phyloP scores from a whole-genome alignment of 768 basidiomycete genomes.

The Ramaria sp. region DNA sequence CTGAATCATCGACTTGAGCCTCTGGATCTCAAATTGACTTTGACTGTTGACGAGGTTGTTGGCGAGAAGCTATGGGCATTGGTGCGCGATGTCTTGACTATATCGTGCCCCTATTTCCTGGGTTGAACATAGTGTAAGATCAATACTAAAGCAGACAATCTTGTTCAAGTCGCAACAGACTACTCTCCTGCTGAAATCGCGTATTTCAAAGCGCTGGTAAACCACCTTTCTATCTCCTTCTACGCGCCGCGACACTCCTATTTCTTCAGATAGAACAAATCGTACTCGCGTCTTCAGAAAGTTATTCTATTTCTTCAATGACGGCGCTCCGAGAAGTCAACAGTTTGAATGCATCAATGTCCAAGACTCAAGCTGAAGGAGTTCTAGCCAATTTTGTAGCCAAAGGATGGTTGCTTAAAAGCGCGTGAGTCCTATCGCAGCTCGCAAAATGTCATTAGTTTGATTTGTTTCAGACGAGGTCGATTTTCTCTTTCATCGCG shows the following conservation, averaged over 20 bases:
- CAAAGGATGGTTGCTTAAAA: slow-evolving; percentile 68
- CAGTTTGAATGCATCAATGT: slow-evolving; percentile 45
- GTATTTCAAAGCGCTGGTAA: slow-evolving; percentile 75
- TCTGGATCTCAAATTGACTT: slow-evolving; percentile 64
- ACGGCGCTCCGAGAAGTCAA: slow-evolving; percentile 65
- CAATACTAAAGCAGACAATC: slow-evolving; percentile 68
- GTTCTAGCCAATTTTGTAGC: slow-evolving; percentile 73
- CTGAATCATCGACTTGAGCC: slow-evolving; percentile 56
- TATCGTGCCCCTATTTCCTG: neutral
- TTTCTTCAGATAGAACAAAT: slow-evolving; percentile 68
- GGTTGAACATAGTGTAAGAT: slow-evolving; percentile 33
- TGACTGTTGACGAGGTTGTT: slow-evolving; percentile 48
- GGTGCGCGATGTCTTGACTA: slow-evolving; percentile 30
- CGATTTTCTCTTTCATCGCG: slow-evolving; percentile 72
- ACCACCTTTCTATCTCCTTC: slow-evolving; percentile 15
- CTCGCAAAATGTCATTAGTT: neutral
- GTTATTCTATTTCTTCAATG: slow-evolving; percentile 68
- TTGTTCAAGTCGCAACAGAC: slow-evolving; percentile 78
- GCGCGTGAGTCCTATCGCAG: slow-evolving; percentile 42
- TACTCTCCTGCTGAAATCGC: slow-evolving; percentile 70
- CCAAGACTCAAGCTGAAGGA: slow-evolving; percentile 62
- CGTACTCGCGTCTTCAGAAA: slow-evolving; percentile 63
- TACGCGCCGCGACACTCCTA: neutral
- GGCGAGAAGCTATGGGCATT: slow-evolving; percentile 58
- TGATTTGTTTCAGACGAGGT: slow-evolving; percentile 24